These are phyloP conservation scores for Verticillium nubilum DNA, from an alignment of 2,329 filamentous ascomycete species.

Conservation along the genomic window DNA sequence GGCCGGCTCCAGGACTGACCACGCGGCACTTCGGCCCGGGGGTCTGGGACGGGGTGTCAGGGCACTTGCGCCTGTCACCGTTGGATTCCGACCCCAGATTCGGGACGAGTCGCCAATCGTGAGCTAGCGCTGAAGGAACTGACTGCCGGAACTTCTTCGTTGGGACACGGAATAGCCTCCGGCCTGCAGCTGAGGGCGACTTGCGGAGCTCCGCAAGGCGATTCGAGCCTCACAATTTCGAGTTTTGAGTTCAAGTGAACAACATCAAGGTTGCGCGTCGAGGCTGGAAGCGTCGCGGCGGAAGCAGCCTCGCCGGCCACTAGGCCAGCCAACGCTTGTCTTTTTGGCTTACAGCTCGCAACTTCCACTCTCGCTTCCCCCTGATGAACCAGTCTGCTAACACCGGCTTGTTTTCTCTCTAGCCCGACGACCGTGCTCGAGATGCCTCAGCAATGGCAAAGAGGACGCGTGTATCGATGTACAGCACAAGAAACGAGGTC, in stretches of 20 bases:
- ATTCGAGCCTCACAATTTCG: not conserved
- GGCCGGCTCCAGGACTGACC: not conserved
- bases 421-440: constrained; percentile 73
- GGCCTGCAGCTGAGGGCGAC: not conserved
- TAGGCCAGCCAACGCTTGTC: not conserved
- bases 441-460: constrained; percentile 74
- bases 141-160: not conserved
- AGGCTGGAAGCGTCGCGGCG: not conserved
- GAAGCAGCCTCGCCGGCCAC: not conserved
- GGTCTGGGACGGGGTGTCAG: not conserved
- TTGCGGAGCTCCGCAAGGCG: not conserved
- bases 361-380: not conserved
- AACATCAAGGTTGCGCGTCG: not conserved
- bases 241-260: not conserved
- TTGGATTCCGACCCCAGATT: not conserved
- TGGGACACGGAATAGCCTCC: not conserved
- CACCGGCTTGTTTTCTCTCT: constrained; percentile 4
- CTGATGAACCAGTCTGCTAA: not conserved
- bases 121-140: not conserved
- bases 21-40: constrained; percentile 2
- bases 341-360: not conserved
- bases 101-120: not conserved
- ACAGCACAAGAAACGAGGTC: constrained; percentile 78
- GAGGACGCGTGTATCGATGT: constrained; percentile 78
- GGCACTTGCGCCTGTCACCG: not conserved